Conservation (phyloP, 2,329 filamentous ascomycete species). For the Fusarium scirpi region DNA sequence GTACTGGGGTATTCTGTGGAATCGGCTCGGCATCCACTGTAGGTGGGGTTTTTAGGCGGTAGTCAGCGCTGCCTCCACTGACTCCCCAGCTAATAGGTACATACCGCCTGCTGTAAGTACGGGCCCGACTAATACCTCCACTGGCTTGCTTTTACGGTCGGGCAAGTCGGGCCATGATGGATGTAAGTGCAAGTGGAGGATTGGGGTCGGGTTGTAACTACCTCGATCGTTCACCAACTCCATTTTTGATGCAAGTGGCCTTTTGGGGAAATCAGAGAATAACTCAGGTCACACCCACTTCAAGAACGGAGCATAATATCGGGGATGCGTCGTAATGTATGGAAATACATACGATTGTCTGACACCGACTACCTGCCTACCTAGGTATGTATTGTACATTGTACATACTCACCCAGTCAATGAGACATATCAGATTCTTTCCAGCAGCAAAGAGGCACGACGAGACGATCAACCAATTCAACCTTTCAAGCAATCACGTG, state of each 20-base stretch:
- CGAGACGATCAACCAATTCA: constrained; percentile 12
- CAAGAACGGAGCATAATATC: not conserved
- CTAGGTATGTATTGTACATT: not conserved
- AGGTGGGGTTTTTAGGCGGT: not conserved
- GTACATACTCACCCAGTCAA: not conserved
- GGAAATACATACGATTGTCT: constrained; percentile 1
- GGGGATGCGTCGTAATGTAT: constrained; percentile 8
- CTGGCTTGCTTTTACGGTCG: not conserved
- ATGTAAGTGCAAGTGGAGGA: constrained; percentile 7
- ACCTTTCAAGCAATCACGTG: constrained; percentile 43
- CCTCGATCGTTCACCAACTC: constrained; percentile 21
- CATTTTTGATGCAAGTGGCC: constrained; percentile 28
- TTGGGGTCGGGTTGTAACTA: constrained; percentile 10
- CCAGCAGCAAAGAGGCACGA: constrained; percentile 23
- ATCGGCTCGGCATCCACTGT: not conserved
- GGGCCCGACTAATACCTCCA: not conserved
- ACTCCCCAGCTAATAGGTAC: not conserved
- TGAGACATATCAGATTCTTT: constrained; percentile 16
- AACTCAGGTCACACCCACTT: constrained; percentile 18
- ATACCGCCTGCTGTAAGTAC: not conserved
- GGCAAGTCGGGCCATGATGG: not conserved
- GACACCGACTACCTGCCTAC: not conserved
- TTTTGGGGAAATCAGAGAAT: constrained; percentile 16
- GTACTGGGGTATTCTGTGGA: not conserved
- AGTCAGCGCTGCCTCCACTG: not conserved